Percentiles rank a stretch among this genome's conserved stretches.
Evolutionary conservation across 805 yeast genomes (phyloP).

Genomic region (Schwanniomyces pseudopolymorphus): DNA sequence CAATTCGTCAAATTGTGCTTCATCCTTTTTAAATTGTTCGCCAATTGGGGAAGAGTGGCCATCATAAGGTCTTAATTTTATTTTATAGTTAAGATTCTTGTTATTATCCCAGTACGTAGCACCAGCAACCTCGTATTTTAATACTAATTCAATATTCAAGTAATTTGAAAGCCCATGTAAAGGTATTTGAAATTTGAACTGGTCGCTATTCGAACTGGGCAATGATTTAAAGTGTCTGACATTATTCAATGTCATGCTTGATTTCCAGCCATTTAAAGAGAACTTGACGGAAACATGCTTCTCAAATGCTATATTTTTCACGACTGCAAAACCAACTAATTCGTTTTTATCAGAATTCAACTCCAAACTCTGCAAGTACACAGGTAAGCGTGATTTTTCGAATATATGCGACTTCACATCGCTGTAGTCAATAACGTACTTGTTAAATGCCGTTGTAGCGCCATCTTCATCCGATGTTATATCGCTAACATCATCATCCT

Average conservation of each 20-base stretch:
- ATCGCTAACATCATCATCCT: slow-evolving; percentile 18
- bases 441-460: background rate
- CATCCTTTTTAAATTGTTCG: slow-evolving; percentile 5
- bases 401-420: slow-evolving; percentile 10
- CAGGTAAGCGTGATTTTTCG: slow-evolving; percentile 14
- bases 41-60: slow-evolving; percentile 3
- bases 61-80: slow-evolving; percentile 27
- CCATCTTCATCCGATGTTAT: slow-evolving; percentile 22
- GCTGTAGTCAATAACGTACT: slow-evolving; percentile 12
- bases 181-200: slow-evolving; percentile 52
- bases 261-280: slow-evolving; percentile 50
- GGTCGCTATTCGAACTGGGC: slow-evolving; percentile 34
- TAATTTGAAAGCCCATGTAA: slow-evolving; percentile 30
- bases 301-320: slow-evolving; percentile 36
- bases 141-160: slow-evolving; percentile 34
- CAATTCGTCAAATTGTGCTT: slow-evolving; percentile 20
- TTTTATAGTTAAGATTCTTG: slow-evolving; percentile 30
- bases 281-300: slow-evolving; percentile 42
- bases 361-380: slow-evolving; percentile 38
- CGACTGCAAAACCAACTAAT: slow-evolving; percentile 24
- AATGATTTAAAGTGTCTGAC: slow-evolving; percentile 21
- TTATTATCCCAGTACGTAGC: slow-evolving; percentile 41
- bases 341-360: slow-evolving; percentile 20
- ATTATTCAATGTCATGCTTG: slow-evolving; percentile 24
- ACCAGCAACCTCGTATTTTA: slow-evolving; percentile 30